Evolutionary conservation across 257 asterid genomes (phyloP).

Genomic region (Nemophila menziesii): DNA sequence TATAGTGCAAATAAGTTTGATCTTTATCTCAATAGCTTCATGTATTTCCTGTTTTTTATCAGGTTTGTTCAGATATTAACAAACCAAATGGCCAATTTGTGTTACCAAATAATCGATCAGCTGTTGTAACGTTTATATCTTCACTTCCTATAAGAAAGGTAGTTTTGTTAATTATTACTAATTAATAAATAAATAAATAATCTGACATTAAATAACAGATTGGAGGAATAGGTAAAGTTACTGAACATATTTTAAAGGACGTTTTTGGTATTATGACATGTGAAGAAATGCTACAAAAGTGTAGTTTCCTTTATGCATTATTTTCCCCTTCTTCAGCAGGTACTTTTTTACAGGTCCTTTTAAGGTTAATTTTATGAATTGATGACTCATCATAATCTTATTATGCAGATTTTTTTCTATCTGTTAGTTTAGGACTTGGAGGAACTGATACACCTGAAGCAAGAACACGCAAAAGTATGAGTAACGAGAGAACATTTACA

Average conservation of each 20-base stretch:
- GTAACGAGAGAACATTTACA: constrained; percentile 88
- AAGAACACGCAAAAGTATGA: constrained; percentile 65
- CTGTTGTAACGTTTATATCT: constrained; percentile 79
- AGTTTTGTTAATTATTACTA: constrained; percentile 11
- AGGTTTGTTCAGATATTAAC: constrained; percentile 95
- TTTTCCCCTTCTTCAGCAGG: constrained; percentile 92
- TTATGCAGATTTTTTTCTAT: constrained; percentile 71
- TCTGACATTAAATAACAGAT: constrained; percentile 37
- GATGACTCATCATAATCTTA: constrained; percentile 5
- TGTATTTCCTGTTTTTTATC: constrained; percentile 13
- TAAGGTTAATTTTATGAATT: constrained; percentile 1
- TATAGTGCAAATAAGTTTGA: too few relatives aligned
- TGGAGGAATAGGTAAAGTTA: constrained; percentile 96
- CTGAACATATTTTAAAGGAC: constrained; percentile 71
- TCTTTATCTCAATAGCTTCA: too few relatives aligned
- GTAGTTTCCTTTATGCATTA: constrained; percentile 62
- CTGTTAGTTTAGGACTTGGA: constrained; percentile 88
- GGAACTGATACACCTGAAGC: constrained; percentile 67
- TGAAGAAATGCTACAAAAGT: constrained; percentile 70
- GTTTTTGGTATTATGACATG: constrained; percentile 72
- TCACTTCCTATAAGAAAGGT: constrained; percentile 95
- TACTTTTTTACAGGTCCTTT: constrained; percentile 25
- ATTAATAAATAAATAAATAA: not conserved
- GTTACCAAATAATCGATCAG: constrained; percentile 68
- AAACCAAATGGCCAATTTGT: constrained; percentile 95